These are phyloP conservation scores for Cnidoscolus chayamansa DNA, from an alignment of 441 rosid genomes.

Conservation along the genomic window DNA sequence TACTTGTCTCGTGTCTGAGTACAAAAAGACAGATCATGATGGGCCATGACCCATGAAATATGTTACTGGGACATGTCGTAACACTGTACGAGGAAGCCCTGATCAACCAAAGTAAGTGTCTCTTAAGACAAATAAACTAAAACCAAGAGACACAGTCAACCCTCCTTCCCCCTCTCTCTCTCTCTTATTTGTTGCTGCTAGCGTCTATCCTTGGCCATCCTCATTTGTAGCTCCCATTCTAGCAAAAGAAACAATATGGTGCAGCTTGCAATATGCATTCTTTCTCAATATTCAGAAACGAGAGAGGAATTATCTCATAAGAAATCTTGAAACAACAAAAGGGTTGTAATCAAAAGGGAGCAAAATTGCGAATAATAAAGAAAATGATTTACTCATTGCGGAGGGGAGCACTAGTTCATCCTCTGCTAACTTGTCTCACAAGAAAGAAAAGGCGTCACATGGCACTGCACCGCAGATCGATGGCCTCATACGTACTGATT, in stretches of 20 bases:
- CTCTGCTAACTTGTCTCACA: slow-evolving; percentile 29
- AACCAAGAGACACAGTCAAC: slow-evolving; percentile 27
- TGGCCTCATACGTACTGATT: not conserved
- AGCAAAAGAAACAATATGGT: not conserved
- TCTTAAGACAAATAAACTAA: not conserved
- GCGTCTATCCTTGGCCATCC: slow-evolving; percentile 34
- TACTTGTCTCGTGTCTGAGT: no score
- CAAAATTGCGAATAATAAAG: slow-evolving; percentile 39
- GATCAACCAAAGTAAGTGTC: no score
- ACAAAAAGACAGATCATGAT: no score
- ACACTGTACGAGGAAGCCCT: no score
- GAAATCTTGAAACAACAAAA: not conserved
- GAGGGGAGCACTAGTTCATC: slow-evolving; percentile 32
- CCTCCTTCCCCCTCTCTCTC: not conserved
- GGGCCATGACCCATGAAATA: no score
- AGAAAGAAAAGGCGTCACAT: not conserved
- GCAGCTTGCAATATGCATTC: not conserved
- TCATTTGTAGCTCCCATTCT: slow-evolving; percentile 32
- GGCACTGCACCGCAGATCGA: slow-evolving; percentile 15
- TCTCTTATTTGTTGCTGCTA: no score
- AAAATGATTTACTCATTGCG: slow-evolving; percentile 32
- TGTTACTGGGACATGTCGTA: no score
- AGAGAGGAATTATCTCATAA: not conserved
- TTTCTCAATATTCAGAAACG: slow-evolving; percentile 8
- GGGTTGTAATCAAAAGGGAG: not conserved